Percentiles rank a stretch among this genome's conserved stretches.
Conservation (phyloP, 768 basidiomycete genomes). For the Coprinopsis strossmayeri region DNA sequence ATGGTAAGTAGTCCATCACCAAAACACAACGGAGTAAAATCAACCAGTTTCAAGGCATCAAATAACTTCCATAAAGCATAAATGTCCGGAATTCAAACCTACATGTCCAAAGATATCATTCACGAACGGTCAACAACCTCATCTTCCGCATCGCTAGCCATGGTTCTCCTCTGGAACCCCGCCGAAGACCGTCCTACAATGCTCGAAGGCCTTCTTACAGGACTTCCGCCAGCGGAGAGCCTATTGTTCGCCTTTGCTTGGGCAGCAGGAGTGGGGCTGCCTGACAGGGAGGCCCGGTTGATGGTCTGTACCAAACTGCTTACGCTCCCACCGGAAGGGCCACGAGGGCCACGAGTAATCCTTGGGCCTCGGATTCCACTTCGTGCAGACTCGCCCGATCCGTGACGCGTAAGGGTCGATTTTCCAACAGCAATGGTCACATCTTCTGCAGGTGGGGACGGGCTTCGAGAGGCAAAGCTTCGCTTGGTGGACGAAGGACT, state of each 20-base stretch:
- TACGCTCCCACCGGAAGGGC: conserved; percentile 38
- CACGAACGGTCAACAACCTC: conserved; percentile 57
- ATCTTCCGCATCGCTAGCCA: conserved; percentile 82
- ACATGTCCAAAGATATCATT: no score
- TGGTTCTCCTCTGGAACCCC: conserved; percentile 64
- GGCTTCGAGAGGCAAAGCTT: conserved; percentile 39
- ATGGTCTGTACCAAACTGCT: conserved; percentile 51
- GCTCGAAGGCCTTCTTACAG: conserved; percentile 38
- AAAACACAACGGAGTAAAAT: no score
- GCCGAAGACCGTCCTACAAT: conserved; percentile 41
- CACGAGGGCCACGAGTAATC: conserved; percentile 43
- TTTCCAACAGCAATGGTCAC: conserved; percentile 29
- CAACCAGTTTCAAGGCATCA: no score
- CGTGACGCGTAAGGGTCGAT: conserved; percentile 38
- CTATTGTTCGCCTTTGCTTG: conserved; percentile 38
- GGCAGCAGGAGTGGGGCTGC: conserved; percentile 18
- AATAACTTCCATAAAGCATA: no score
- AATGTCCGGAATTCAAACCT: no score
- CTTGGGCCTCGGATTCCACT: conserved; percentile 21
- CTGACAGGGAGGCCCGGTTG: conserved; percentile 30
- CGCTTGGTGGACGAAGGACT: conserved; percentile 29
- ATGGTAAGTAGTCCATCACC: no score
- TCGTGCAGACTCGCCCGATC: conserved; percentile 29
- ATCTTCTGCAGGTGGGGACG: conserved; percentile 29
- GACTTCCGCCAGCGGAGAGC: conserved; percentile 41